Evolutionary conservation across 2,329 filamentous ascomycete species (phyloP), one percentile per base, ranked within the genome.

Genomic region (Penicillium sp.): DNA sequence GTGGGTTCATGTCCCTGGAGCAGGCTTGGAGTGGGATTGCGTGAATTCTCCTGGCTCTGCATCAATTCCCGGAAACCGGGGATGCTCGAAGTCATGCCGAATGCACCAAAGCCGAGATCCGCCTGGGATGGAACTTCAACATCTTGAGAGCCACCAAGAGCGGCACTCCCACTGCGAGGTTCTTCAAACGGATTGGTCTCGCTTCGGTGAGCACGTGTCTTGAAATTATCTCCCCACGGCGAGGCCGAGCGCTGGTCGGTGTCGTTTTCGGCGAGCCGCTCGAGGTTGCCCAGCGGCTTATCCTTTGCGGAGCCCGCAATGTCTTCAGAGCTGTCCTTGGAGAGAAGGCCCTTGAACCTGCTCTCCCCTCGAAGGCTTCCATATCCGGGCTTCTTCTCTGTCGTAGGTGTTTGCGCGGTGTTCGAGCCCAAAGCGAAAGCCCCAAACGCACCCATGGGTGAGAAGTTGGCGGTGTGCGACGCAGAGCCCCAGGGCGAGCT

Each of bases 401-500:
- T 71, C 6, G 74, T 67, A 5, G 77, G 68, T 13, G 78, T 72
- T 21, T 76, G 74, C 19, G 73, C 69, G 3, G 78, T 66, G 33
- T 70, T 67, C 25, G 62, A 66, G 9, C 69, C 71, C 36, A 94
- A 65, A n/a, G 86, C 83, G 64, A 97, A 97, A 57, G 83, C 93
- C 8, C 91, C 91, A 67, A 98, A 98, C 15, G 83, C 83, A 21
- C 91, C 89, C 74, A 90, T 86, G 2, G 82, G 80, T 5, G 83
- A 77, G 53, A 86, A 80, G 9, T 80, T 77, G 29, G 83, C 77
- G 34, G 73, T 74, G 39, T 79, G 78, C 15, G 79, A 75, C 10
- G 78, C 75, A 19, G 77, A 68, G 15, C 76, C 72, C 78, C 79
- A 84, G 7, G 79, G 76, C 10, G 78, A 80, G 26, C 69, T 64